Conservation (phyloP, 768 basidiomycete genomes). For the Suillus hirtellus region DNA sequence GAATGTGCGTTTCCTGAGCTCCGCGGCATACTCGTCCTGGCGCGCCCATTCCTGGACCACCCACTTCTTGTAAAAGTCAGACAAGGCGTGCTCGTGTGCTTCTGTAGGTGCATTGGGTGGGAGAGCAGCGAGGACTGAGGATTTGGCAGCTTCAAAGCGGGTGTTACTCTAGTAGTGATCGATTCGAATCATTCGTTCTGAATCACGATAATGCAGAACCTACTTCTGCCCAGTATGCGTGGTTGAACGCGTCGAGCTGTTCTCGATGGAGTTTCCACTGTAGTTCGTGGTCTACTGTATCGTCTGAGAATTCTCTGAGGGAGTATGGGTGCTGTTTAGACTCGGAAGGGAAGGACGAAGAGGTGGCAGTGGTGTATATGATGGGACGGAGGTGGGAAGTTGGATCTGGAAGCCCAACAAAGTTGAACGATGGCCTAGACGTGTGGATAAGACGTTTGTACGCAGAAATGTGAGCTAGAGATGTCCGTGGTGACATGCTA, state of each 20-base stretch:
- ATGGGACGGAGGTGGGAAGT: conserved; percentile 79
- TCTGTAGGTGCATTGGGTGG: conserved; percentile 49
- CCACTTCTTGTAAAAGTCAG: conserved; percentile 76
- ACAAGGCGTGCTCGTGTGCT: conserved; percentile 67
- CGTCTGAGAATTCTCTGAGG: conserved; percentile 61
- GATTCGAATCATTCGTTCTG: conserved; percentile 5
- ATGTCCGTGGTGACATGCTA: background rate
- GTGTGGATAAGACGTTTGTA: conserved; percentile 20
- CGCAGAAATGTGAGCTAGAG: background rate
- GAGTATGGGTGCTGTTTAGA: conserved; percentile 68
- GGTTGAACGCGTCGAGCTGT: conserved; percentile 72
- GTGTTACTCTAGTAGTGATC: conserved; percentile 60
- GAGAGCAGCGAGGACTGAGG: conserved; percentile 54
- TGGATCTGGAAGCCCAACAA: conserved; percentile 74
- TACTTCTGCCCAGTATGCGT: conserved; percentile 81
- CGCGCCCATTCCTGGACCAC: conserved; percentile 62
- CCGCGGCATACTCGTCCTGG: conserved; percentile 58
- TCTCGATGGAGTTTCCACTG: conserved; percentile 72
- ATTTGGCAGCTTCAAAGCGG: conserved; percentile 75
- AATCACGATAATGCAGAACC: conserved; percentile 29
- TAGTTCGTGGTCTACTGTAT: conserved; percentile 45
- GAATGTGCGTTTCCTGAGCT: conserved; percentile 68
- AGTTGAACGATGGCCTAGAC: conserved; percentile 33
- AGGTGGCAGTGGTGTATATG: conserved; percentile 69
- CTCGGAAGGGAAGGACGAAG: conserved; percentile 32